Conservation (phyloP, 176 grass and related monocot genomes). For the Themeda triandra region DNA sequence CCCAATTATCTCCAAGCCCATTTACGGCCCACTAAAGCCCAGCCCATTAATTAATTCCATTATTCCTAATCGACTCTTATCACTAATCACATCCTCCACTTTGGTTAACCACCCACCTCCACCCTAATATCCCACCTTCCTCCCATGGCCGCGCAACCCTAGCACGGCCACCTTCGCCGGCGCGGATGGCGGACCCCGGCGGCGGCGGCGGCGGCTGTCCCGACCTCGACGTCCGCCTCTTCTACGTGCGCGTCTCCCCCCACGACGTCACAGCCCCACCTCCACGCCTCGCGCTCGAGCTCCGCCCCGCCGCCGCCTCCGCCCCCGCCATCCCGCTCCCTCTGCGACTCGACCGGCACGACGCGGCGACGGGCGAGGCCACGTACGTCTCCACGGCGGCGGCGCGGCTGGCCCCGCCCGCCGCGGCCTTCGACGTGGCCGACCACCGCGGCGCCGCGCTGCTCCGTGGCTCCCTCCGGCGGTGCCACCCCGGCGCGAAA, state of each 20-base stretch:
- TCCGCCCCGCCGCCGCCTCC: slow-evolving; percentile 31
- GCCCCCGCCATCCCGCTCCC: slow-evolving; percentile 19
- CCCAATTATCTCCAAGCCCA: neutral
- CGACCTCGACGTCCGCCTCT: slow-evolving; percentile 83
- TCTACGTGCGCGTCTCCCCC: slow-evolving; percentile 75
- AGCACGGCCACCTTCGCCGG: neutral
- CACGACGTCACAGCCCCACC: slow-evolving; percentile 7
- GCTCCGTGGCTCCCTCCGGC: slow-evolving; percentile 53
- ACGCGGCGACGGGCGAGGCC: slow-evolving; percentile 52
- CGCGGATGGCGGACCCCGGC: slow-evolving; percentile 28
- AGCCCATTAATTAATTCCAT: neutral
- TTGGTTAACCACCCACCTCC: neutral
- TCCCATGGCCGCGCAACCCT: slow-evolving; percentile 23
- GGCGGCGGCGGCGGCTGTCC: neutral
- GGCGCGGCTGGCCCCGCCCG: slow-evolving; percentile 41
- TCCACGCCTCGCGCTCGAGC: slow-evolving; percentile 43
- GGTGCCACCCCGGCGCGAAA: slow-evolving; percentile 23
- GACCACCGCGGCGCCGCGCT: slow-evolving; percentile 64
- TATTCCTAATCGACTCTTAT: neutral
- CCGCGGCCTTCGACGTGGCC: slow-evolving; percentile 58
- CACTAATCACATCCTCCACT: neutral
- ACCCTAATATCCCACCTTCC: neutral
- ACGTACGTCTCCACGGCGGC: slow-evolving; percentile 73
- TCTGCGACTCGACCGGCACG: slow-evolving; percentile 67
- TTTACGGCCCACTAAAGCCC: neutral